These are phyloP conservation scores for Trypanosoma caninum DNA, from an alignment of 208 protist species.

Conservation along the genomic window DNA sequence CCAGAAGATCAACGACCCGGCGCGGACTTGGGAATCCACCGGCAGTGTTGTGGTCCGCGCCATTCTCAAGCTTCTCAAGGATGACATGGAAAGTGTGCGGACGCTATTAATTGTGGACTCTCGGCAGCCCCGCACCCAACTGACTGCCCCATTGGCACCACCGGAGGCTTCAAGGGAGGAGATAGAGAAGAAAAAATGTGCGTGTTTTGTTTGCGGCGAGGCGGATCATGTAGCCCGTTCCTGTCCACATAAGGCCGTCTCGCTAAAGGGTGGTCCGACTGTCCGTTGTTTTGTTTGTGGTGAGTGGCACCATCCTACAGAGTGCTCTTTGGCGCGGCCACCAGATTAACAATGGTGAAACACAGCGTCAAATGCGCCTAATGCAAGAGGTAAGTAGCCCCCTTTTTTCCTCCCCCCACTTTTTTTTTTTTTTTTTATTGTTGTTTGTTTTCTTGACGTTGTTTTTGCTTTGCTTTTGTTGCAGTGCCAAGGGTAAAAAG, in stretches of 20 bases:
- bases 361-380: not conserved
- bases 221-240: conserved; percentile 71
- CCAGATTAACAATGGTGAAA: conserved; percentile 22
- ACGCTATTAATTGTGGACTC: conserved; percentile 67
- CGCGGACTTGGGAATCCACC: conserved; percentile 73
- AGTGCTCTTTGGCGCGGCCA: conserved; percentile 53
- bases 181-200: conserved; percentile 40
- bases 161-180: conserved; percentile 11
- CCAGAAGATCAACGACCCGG: conserved; percentile 85
- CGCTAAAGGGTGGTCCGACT: conserved; percentile 56
- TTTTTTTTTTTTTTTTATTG: conserved; percentile 2
- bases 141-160: conserved; percentile 42
- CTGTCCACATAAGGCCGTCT: conserved; percentile 55
- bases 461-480: not conserved
- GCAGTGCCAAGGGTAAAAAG: not conserved
- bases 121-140: conserved; percentile 41
- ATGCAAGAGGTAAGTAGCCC: not conserved
- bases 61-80: conserved; percentile 78
- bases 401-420: not conserved
- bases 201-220: conserved; percentile 77
- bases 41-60: conserved; percentile 79
- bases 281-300: conserved; percentile 87
- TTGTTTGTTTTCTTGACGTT: not conserved
- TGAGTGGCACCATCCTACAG: conserved; percentile 81
- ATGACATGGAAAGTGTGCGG: conserved; percentile 37